Evolutionary conservation across 2,329 filamentous ascomycete genomes (phyloP).

Genomic region (Colletotrichum spaethianum): DNA sequence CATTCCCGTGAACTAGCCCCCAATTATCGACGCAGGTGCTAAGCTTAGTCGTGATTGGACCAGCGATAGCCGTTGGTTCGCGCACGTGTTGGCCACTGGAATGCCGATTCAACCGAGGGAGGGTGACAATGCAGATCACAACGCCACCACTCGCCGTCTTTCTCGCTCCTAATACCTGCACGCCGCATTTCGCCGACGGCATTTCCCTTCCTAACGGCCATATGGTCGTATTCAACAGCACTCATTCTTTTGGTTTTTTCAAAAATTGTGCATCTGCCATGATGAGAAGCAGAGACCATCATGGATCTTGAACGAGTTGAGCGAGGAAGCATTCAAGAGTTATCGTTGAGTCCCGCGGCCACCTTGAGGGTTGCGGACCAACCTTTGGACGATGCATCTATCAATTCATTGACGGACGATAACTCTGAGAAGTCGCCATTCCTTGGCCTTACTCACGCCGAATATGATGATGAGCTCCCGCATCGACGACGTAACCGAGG

Average conservation of each 20-base stretch:
- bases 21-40: not conserved
- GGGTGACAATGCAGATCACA: not conserved
- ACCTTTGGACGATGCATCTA: not conserved
- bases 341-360: not conserved
- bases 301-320: conserved; percentile 33
- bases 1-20: not conserved
- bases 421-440: conserved; percentile 33
- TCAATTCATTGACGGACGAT: not conserved
- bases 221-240: not conserved
- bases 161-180: not conserved
- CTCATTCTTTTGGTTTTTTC: not conserved
- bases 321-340: conserved; percentile 9
- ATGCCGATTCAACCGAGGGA: not conserved
- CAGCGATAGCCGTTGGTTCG: not conserved
- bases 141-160: not conserved
- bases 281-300: not conserved
- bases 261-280: not conserved
- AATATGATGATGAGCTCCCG: not conserved
- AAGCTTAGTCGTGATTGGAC: not conserved
- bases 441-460: not conserved
- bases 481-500: not conserved
- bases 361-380: not conserved
- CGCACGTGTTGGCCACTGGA: not conserved
- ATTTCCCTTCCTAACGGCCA: no score
- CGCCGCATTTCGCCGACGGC: not conserved